phyloP scores from a whole-genome alignment of 2,329 filamentous ascomycete species.

The Aureobasidium sp. region DNA sequence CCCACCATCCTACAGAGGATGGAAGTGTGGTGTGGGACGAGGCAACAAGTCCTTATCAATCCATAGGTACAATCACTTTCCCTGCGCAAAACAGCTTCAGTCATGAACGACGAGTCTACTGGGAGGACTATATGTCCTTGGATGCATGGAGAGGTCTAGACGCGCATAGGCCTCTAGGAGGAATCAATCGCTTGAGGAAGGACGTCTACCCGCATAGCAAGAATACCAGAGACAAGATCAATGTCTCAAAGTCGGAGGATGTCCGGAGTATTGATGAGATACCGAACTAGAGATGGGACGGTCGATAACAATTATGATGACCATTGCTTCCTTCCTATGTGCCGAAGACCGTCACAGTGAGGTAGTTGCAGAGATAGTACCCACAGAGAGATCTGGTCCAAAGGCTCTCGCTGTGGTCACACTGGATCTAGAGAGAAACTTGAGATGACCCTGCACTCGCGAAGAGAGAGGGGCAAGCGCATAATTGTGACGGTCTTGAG shows the following conservation, averaged over 20 bases:
- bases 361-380: too few relatives aligned
- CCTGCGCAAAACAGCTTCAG: conserved; percentile 21
- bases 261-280: conserved; percentile 20
- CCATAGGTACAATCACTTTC: conserved; percentile 21
- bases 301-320: not conserved
- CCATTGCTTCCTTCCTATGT: not conserved
- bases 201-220: conserved; percentile 22
- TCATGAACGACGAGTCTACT: conserved; percentile 20
- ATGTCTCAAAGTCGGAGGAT: conserved; percentile 15
- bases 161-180: conserved; percentile 22
- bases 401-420: too few relatives aligned
- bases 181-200: conserved; percentile 23
- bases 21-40: conserved; percentile 25
- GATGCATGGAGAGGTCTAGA: conserved; percentile 22
- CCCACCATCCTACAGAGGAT: conserved; percentile 25
- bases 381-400: too few relatives aligned
- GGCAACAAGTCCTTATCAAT: conserved; percentile 24
- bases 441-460: too few relatives aligned
- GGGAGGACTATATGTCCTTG: conserved; percentile 25
- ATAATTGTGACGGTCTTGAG: too few relatives aligned
- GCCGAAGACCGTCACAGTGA: too few relatives aligned
- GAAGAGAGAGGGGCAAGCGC: too few relatives aligned
- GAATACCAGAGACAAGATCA: conserved; percentile 19
- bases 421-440: too few relatives aligned
- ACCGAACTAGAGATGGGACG: conserved; percentile 13